Evolutionary conservation across 371 early-diverging fungal species (phyloP), one percentile per base, ranked within the genome.

Genomic region (Saksenaea vasiformis): DNA sequence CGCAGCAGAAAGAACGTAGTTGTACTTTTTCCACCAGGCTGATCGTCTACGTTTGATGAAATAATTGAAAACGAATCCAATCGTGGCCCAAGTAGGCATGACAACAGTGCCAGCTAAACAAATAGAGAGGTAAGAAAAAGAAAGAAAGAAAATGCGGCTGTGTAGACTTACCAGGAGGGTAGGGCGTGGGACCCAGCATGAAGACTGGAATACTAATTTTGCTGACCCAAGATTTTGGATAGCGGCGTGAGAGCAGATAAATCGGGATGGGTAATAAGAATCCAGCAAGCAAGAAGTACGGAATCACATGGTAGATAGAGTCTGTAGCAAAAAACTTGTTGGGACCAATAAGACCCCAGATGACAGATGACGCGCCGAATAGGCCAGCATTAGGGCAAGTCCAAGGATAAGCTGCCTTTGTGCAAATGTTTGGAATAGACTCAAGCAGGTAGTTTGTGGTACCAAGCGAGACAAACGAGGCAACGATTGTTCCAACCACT

Each of bases 341-440:
- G n/a, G 90, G 90, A 11, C 87, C 88, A 47, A 91, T 81, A 7
- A 84, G 67, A 61, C 89, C 89, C 90, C 90, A 90, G 27, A 83
- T 73, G 2, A 79, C 72, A 17, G 72, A 70, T 7, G 80, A 74
- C 0, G 80, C 78, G n/a, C 70, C 75, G 65, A 81, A 78, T 1
- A 79, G 58, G 44, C 70, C 58, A 24, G 77, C 76, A 43, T 73
- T 73, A 58, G 77, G 80, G 66, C 84, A 83, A 1, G 81, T 80
- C 74, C 77, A 83, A n/a, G 81, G 81, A 22, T 79, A 76, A 14
- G 75, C 84, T 17, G 67, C 66, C 0, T 58, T 57, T 14, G 79
- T 77, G 66, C 90, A 87, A 68, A 90, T 80, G 17, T 80, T 58
- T 3, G 72, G 68, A 28, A 87, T 78, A 13, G 74, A 76, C 62